Percentiles rank a stretch among this genome's conserved stretches.
Evolutionary conservation across 2,329 filamentous ascomycete species (phyloP).

Genomic region (Ascochyta viciae-villosae): DNA sequence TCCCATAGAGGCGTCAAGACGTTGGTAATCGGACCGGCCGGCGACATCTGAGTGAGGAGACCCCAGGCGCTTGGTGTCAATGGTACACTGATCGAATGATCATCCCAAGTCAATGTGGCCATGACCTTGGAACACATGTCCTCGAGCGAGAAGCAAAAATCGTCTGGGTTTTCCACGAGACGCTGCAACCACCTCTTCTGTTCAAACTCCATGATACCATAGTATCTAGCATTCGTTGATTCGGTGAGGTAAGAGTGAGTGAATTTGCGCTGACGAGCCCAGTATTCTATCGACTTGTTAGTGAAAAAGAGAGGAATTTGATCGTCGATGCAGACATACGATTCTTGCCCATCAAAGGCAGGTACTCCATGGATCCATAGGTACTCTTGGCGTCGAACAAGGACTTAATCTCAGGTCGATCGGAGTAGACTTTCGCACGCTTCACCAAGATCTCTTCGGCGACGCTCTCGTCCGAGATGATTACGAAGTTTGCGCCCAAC

Average conservation of each 20-base stretch:
- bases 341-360: conserved; percentile 64
- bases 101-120: conserved; percentile 62
- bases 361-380: conserved; percentile 63
- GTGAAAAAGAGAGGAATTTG: not conserved
- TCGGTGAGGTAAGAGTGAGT: conserved; percentile 60
- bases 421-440: conserved; percentile 60
- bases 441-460: conserved; percentile 62
- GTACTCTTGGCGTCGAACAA: conserved; percentile 63
- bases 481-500: conserved; percentile 54
- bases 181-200: conserved; percentile 61
- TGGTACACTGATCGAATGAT: conserved; percentile 56
- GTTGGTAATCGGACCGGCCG: conserved; percentile 65
- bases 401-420: conserved; percentile 58
- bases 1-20: conserved; percentile 63
- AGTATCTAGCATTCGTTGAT: conserved; percentile 53
- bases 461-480: conserved; percentile 60
- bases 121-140: conserved; percentile 67
- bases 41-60: conserved; percentile 65
- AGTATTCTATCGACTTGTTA: conserved; percentile 54
- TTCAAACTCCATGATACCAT: conserved; percentile 61
- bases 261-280: conserved; percentile 62
- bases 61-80: conserved; percentile 62
- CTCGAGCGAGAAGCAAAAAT: conserved; percentile 60
- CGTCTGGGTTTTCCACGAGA: conserved; percentile 59
- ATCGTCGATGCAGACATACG: conserved; percentile 47